Percentiles rank a stretch among this genome's conserved stretches.
phyloP scores from a whole-genome alignment of 2,329 filamentous ascomycete species.

The Metarhizium album region DNA sequence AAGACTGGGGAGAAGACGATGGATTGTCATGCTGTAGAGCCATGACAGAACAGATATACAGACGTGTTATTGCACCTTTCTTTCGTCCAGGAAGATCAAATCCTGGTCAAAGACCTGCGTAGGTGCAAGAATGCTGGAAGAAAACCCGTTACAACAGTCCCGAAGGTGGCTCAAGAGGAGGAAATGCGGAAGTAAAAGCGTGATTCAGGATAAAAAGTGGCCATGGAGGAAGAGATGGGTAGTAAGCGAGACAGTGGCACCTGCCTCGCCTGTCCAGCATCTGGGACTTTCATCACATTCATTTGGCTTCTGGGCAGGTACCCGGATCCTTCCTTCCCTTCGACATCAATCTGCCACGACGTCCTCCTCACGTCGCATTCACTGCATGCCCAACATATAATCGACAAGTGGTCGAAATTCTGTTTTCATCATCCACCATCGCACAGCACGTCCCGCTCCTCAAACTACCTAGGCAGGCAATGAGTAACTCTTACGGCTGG shows the following conservation, averaged over 20 bases:
- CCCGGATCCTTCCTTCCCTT: background rate
- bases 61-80: background rate
- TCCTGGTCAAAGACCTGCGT: too few relatives aligned
- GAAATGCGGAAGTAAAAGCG: background rate
- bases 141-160: background rate
- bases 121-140: background rate
- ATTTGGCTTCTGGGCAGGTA: background rate
- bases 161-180: background rate
- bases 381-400: too few relatives aligned
- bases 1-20: constrained; percentile 42
- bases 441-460: background rate
- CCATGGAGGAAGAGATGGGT: background rate
- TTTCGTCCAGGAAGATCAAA: background rate
- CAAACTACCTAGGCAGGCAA: background rate
- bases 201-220: background rate
- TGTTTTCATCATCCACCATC: too few relatives aligned
- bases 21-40: constrained; percentile 24
- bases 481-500: background rate
- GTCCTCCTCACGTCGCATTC: background rate
- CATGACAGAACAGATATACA: background rate
- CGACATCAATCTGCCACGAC: background rate
- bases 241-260: background rate
- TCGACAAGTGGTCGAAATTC: too few relatives aligned
- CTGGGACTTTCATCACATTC: background rate
- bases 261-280: background rate